Evolutionary conservation across 164 flowering plant genomes (phyloP), one percentile per base, ranked within the genome.

Genomic region (Dillenia turbinata): DNA sequence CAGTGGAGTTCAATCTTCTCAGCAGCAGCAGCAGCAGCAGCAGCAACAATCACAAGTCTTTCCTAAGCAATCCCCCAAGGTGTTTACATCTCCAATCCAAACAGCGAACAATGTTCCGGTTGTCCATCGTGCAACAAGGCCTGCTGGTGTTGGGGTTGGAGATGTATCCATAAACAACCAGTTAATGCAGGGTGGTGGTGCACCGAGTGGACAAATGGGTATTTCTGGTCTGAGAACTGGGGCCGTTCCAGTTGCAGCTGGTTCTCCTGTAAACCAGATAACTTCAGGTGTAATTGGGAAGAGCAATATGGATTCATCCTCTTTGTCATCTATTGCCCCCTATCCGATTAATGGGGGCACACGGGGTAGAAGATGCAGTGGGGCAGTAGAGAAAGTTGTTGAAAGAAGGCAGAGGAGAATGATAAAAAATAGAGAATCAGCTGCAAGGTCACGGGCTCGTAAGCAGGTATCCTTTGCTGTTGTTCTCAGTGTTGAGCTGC

Each of bases 391-490:
- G 78, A 89, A 89, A 69, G 94, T 85, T 11, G 83, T 89, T 59
- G 97, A 92, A 84, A 81, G 96, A 68, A 85, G 97, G 78, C 89
- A 86, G 56, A 81, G 83, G 71, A 86, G 97, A 59, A 92, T 92
- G 97, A 92, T 92, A 47, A 92, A 92, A 65, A 92, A 92, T 67
- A 77, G 97, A 69, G 97, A 92, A 63, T 92, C 97, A 49, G 97
- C 97, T 64, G 96, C 97, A 19, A 81, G 97, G 58, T 92, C 97
- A 47, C 78, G 97, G 47, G 97, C 96, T 64, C 91, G 96, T n/a
- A 92, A 92, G 73, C 97, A 92, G 92, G 97, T 92, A 33, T 33
- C 5, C 40, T 33, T 33, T 4, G 40, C 40, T 33, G 6, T 5
- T 33, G 40, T 33, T 33, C 40, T 33, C 40, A 33, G 5, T 33